Evolutionary conservation across 2,329 filamentous ascomycete genomes (phyloP), one percentile per base, ranked within the genome.

Genomic region (Aspergillus viridinutans): DNA sequence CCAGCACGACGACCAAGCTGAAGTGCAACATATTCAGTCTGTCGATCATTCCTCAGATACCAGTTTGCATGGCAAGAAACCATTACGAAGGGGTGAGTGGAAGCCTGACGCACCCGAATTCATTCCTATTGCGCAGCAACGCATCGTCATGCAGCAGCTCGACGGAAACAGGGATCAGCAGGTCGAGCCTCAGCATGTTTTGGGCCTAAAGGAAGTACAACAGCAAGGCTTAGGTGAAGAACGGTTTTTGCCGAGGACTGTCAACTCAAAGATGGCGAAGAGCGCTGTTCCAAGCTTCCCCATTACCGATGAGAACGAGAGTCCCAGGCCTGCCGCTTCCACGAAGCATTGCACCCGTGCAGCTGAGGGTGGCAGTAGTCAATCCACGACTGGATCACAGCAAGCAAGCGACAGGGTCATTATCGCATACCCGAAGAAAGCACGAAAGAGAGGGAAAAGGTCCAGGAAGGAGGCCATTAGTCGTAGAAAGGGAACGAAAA

Each of bases 391-490:
- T 26, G 45, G 49, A 48, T 35, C 51, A 42, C 32, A 40, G 8
- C 40, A 50, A 23, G 32, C 20, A 25, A 35, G 12, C 20, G 47
- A 51, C 28, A 40, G 49, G 9, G 49, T 55, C 25, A 20, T 55
- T 47, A 23, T 50, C 7, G 49, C 49, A 45, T 55, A 50, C 25
- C 54, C 54, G 10, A 55, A 55, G 23, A 55, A 52, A 32, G 32
- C 40, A n/a, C 54, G 54, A 35, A 55, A 55, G 49, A 55, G 29
- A 43, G 26, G n/a, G 12, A 54, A 48, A 23, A 35, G 54, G 23
- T 51, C 49, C 21, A 51, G 50, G 21, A 55, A 21, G 35, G 25
- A 32, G n/a, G 40, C 38, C 17, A 26, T 25, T 49, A 38, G 51
- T 26, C 54, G 54, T 28, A 26, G 54, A 35, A 38, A 55, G 23